These are phyloP conservation scores for Lumnitzera racemosa DNA, from an alignment of 345 rosid genomes.

Conservation along the genomic window DNA sequence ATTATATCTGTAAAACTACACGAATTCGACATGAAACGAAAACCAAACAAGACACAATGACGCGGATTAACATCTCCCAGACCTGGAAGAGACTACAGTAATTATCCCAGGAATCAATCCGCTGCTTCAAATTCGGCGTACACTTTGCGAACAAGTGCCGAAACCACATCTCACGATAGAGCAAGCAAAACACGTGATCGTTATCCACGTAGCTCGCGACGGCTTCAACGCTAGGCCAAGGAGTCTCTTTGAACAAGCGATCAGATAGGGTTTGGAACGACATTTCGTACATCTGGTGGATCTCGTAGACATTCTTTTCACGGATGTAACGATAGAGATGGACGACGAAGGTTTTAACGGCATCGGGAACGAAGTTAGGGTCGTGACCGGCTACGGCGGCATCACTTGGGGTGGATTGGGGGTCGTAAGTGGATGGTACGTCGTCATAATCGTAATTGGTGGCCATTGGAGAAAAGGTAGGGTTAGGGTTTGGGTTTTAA, in stretches of 20 bases:
- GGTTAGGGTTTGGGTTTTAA: conserved; percentile 3
- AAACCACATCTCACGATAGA: conserved; percentile 99
- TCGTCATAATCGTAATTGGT: conserved; percentile 31
- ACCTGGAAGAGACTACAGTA: conserved; percentile 90
- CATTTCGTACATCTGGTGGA: conserved; percentile 97
- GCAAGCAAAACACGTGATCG: conserved; percentile 88
- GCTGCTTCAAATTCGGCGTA: conserved; percentile 80
- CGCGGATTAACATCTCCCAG: neutral
- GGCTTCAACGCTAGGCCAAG: conserved; percentile 96
- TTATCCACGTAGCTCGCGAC: conserved; percentile 80
- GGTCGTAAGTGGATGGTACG: conserved; percentile 39
- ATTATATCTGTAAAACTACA: too few relatives aligned
- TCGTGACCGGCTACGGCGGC: conserved; percentile 42
- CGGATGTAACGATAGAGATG: conserved; percentile 97
- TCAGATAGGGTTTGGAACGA: conserved; percentile 89
- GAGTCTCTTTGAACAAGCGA: conserved; percentile 83
- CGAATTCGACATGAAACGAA: too few relatives aligned
- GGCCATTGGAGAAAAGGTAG: conserved; percentile 35
- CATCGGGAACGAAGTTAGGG: conserved; percentile 87
- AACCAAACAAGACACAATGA: too few relatives aligned
- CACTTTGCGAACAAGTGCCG: conserved; percentile 90
- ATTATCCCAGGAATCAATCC: conserved; percentile 97
- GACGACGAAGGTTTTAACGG: conserved; percentile 82
- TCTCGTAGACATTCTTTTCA: conserved; percentile 97
- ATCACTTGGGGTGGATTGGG: conserved; percentile 25